Base-by-base conservation (phyloP, 31 red algal genomes). In the Odonthalia washingtoniensis region DNA sequence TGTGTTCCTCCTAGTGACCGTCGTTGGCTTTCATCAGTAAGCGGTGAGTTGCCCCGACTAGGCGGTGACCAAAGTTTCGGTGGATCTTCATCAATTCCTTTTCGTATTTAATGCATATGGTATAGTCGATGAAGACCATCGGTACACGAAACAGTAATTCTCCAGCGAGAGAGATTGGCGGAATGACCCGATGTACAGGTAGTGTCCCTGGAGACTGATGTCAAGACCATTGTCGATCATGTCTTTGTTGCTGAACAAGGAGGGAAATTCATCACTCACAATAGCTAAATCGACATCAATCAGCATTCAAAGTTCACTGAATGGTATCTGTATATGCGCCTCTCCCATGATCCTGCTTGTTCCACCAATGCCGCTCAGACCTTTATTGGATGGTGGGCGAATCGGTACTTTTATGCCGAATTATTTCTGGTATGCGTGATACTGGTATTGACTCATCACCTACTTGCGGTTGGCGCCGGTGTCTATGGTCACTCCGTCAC, bases 1-100 rank as follows among this genome's bases (percentile, higher is more conserved):
- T 21, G 9, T 57, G 49, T 14, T 14, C 12, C 12, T 57, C 49
- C 9, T 14, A 21, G 49, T 57, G 9, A 14, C 12, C 21, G 9
- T 21, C 49, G 52, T 70, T 88, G 4, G 80, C 46, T 37, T 60
- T 46, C 63, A 60, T 61, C 37, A 91, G 52, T 24, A 91, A 36
- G 30, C 70, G 77, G 40, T 74, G 65, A 26, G 81, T 31, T 5
- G 87, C 76, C 21, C 46, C 33, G 31, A 91, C 75, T 18, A 76
- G 74, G 0, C 76, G 41, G 38, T 89, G 87, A 3, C 65, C 75
- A 81, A 82, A 82, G 5, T 35, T 38, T 9, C 75, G 1, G 0
- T 81, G 87, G 26, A 89, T 65, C 36, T 73, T 81, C 42, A 75
- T 38, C 66, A 89, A 77, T 75, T 82, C 87, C 31, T 26, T 2